Conservation (phyloP, 2,329 filamentous ascomycete genomes). For the Alternaria conjuncta region DNA sequence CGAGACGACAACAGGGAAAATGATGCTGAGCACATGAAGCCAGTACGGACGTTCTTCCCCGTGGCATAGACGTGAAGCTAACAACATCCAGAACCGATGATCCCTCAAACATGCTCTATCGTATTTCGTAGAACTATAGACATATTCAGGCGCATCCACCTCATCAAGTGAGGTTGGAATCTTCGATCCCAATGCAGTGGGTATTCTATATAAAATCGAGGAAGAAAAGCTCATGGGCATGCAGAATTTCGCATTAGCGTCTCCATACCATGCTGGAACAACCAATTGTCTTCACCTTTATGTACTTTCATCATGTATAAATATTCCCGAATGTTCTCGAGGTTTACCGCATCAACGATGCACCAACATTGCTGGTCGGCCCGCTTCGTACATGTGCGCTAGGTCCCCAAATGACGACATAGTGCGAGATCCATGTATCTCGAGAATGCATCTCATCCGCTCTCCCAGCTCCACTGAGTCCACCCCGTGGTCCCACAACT, state of each 20-base stretch:
- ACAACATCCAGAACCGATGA: slow-evolving; percentile 9
- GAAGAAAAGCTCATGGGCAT: background rate
- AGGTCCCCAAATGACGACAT: slow-evolving; percentile 20
- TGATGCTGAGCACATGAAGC: slow-evolving; percentile 70
- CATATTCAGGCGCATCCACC: background rate
- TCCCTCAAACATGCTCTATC: background rate
- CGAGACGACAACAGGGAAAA: slow-evolving; percentile 88
- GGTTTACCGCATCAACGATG: background rate
- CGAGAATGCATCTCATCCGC: slow-evolving; percentile 1
- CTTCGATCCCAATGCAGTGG: background rate
- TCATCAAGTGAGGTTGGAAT: background rate
- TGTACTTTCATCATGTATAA: background rate
- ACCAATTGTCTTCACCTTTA: background rate
- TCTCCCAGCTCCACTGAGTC: background rate
- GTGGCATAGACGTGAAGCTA: background rate
- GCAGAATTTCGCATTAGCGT: background rate
- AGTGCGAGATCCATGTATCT: background rate
- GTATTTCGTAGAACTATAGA: background rate
- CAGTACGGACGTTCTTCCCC: slow-evolving; percentile 24
- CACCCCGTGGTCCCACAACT: slow-evolving; percentile 4
- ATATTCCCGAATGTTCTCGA: background rate
- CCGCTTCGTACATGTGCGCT: slow-evolving; percentile 10
- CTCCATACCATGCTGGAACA: background rate
- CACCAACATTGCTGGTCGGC: background rate
- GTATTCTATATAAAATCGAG: background rate